Evolutionary conservation across 768 basidiomycete species (phyloP), one percentile per base, ranked within the genome.

Genomic region (Rhodotorula taiwanensis): DNA sequence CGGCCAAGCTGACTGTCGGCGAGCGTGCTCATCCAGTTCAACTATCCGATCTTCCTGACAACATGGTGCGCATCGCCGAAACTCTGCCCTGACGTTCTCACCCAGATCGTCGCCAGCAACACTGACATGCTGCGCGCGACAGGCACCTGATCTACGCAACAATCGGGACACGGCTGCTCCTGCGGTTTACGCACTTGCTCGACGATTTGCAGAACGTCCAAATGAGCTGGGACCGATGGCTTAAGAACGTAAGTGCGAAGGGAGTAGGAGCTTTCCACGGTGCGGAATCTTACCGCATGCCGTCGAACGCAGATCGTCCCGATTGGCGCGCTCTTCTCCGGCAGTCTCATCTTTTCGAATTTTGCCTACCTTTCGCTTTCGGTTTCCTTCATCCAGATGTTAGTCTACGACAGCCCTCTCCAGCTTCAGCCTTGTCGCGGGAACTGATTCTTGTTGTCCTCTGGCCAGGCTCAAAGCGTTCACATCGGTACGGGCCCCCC

Each of bases 311-410:
- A 89, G 39, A 97, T 98, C 69, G 80, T 97, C 20, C 94, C 94
- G 27, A 94, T 98, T 63, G 92, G 93, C 28, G 74, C 92, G 30
- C 83, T 98, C 60, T 98, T 98, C 81, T 89, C 87, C 41, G 94
- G 86, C 30, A 90, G 87, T 62, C 83, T 98, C 58, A 84, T 97
- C 71, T 80, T 93, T 62, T 87, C 85, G 78, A 98, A 98, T 77
- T 88, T 87, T 3, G 91, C 91, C 4, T 94, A 93, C 76, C 84
- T 95, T 27, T 86, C 89, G 72, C 83, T 98, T 69, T 86, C 85
- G 69, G 89, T 94, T 16, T 84, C 89, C 0, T 98, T 94, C 77
- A 97, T 98, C 70, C 94, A 98, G 76, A 90, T 97, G 89, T 75
- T 63, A 63, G 76, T 74, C 74, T 36, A 69, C 75, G 21, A 91